A percentile compares a stretch with the other conserved stretches of the same genome.
These are phyloP conservation scores for Lupinus albus DNA, from an alignment of 306 rosid species.

Conservation along the genomic window DNA sequence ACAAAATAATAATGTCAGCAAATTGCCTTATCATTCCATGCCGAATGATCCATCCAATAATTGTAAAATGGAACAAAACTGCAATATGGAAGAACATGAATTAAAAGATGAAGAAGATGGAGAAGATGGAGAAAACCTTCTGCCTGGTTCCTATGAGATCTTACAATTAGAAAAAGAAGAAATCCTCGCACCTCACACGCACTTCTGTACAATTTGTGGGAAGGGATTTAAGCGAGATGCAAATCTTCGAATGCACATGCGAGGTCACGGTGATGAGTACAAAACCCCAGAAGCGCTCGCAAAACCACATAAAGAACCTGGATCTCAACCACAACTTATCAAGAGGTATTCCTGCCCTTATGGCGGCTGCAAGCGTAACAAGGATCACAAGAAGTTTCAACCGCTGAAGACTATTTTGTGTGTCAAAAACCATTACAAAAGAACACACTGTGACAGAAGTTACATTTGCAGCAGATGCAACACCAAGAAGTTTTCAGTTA, in stretches of 20 bases:
- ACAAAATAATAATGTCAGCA: conserved; percentile 42
- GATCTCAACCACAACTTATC: conserved; percentile 54
- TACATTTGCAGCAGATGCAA: conserved; percentile 83
- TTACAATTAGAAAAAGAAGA: conserved; percentile 84
- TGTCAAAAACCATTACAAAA: conserved; percentile 89
- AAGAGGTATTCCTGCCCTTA: conserved; percentile 90
- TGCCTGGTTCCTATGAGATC: conserved; percentile 82
- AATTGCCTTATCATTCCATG: conserved; percentile 49
- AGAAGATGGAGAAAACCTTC: conserved; percentile 82
- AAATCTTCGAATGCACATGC: conserved; percentile 88
- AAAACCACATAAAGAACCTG: conserved; percentile 65
- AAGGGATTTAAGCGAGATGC: conserved; percentile 94
- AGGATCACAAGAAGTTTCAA: conserved; percentile 82
- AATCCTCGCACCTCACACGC: conserved; percentile 91
- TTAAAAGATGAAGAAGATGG: conserved; percentile 75
- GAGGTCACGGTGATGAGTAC: conserved; percentile 89
- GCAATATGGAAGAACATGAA: conserved; percentile 65
- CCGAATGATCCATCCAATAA: conserved; percentile 13
- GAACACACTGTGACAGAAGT: conserved; percentile 88
- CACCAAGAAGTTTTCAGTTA: conserved; percentile 76
- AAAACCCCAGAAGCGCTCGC: conserved; percentile 89
- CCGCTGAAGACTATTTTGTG: conserved; percentile 86
- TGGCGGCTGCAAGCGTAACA: conserved; percentile 86
- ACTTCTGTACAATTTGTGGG: conserved; percentile 83
- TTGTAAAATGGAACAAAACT: conserved; percentile 49